These are phyloP conservation scores for Lasiodiplodia citricola DNA, from an alignment of 2,329 filamentous ascomycete species.

Conservation along the genomic window DNA sequence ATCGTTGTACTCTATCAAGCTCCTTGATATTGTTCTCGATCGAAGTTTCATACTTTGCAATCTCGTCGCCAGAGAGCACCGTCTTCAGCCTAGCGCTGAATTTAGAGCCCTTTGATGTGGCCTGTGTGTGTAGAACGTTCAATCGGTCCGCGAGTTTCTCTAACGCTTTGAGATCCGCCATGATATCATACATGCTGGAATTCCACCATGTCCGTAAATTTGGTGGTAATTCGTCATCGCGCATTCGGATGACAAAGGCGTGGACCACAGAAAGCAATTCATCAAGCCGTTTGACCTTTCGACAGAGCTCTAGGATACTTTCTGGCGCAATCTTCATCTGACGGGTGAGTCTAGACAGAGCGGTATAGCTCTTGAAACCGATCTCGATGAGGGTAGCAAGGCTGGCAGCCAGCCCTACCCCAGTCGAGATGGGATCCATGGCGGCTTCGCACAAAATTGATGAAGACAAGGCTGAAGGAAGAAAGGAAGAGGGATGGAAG, in stretches of 20 bases:
- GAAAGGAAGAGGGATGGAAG: not conserved
- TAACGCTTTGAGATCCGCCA: not conserved
- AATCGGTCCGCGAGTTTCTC: not conserved
- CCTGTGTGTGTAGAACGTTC: not conserved
- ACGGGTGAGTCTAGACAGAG: not conserved
- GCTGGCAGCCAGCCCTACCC: not conserved
- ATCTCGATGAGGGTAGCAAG: not conserved
- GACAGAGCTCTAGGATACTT: not conserved
- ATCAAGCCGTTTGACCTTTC: not conserved
- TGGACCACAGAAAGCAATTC: not conserved
- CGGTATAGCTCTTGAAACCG: not conserved
- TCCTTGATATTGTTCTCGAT: not conserved
- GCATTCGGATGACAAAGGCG: not conserved
- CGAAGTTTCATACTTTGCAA: not conserved
- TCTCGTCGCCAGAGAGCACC: not conserved
- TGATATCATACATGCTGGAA: not conserved
- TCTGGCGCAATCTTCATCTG: not conserved
- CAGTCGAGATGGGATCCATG: not conserved
- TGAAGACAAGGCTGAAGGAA: not conserved
- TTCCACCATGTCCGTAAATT: not conserved
- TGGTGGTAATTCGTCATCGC: not conserved
- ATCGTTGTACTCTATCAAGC: not conserved
- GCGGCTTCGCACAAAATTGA: not conserved
- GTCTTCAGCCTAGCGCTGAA: not conserved
- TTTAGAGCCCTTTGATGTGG: not conserved